A percentile compares a stretch with the other conserved stretches of the same genome.
Evolutionary conservation across 192 early-diverging fungal genomes (phyloP).

Genomic region (Coemansia sp.): DNA sequence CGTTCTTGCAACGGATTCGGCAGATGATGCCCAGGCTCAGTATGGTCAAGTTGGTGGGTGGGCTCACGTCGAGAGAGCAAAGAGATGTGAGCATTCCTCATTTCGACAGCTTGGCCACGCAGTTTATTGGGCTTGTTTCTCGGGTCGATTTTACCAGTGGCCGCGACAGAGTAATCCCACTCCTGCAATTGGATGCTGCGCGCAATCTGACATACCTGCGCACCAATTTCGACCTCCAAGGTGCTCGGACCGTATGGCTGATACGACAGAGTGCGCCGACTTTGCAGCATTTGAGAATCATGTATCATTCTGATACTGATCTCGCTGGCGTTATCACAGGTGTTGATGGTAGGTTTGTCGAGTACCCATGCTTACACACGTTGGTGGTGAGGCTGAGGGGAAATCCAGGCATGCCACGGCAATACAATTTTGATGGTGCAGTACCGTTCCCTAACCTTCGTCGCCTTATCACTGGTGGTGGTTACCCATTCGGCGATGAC

Average conservation of each 20-base stretch:
- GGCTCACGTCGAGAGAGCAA: neutral
- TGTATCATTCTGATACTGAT: neutral
- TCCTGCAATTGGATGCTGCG: neutral
- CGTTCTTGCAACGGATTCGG: neutral
- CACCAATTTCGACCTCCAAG: neutral
- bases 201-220: neutral
- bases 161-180: too few species aligned
- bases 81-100: too few species aligned
- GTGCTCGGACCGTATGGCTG: neutral
- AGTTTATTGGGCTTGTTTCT: neutral
- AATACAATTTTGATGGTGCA: neutral
- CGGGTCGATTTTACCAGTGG: neutral
- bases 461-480: neutral
- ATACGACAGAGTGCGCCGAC: neutral
- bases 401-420: too few species aligned
- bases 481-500: neutral
- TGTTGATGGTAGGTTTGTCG: neutral
- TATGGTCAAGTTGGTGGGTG: neutral
- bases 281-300: neutral
- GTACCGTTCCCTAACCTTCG: neutral
- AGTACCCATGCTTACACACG: neutral
- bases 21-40: neutral
- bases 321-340: neutral
- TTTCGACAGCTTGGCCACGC: neutral
- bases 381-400: neutral